phyloP scores from a whole-genome alignment of 2,329 filamentous ascomycete species.

The Exophiala phaeomuriformis region DNA sequence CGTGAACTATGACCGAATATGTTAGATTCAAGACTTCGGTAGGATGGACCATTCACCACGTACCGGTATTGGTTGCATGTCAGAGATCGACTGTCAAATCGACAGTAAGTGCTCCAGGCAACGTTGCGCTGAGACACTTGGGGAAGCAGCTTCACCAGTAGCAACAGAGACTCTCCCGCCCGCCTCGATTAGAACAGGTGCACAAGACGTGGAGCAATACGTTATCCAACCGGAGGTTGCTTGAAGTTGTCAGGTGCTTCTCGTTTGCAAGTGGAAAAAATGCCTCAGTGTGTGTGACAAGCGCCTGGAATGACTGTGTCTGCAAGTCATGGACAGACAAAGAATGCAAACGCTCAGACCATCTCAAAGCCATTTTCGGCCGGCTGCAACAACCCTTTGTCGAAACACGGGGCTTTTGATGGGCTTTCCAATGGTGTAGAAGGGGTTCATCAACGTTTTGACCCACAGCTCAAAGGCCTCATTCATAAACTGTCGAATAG shows the following conservation, averaged over 20 bases:
- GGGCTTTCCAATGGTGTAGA: conserved; percentile 78
- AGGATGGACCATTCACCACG: too few species aligned
- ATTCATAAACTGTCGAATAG: conserved; percentile 85
- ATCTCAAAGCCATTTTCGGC: conserved; percentile 76
- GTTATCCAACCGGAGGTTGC: too few species aligned
- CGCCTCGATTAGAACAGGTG: too few species aligned
- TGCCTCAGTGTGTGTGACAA: neutral
- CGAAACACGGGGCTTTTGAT: conserved; percentile 83
- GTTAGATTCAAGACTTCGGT: too few species aligned
- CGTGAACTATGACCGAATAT: too few species aligned
- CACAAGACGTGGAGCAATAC: neutral
- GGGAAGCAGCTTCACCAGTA: too few species aligned
- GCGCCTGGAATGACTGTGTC: neutral
- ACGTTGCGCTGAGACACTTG: too few species aligned
- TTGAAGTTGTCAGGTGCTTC: neutral
- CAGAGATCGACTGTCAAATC: too few species aligned
- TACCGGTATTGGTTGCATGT: too few species aligned
- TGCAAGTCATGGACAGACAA: conserved; percentile 9
- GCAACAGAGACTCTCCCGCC: too few species aligned
- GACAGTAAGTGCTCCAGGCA: too few species aligned
- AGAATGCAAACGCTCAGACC: neutral
- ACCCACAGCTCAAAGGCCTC: conserved; percentile 97
- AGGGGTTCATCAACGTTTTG: conserved; percentile 95
- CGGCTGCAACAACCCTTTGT: conserved; percentile 71
- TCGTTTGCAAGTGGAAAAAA: neutral